Conservation (phyloP, 148 eudicot genomes). For the Rhododendron vialii region DNA sequence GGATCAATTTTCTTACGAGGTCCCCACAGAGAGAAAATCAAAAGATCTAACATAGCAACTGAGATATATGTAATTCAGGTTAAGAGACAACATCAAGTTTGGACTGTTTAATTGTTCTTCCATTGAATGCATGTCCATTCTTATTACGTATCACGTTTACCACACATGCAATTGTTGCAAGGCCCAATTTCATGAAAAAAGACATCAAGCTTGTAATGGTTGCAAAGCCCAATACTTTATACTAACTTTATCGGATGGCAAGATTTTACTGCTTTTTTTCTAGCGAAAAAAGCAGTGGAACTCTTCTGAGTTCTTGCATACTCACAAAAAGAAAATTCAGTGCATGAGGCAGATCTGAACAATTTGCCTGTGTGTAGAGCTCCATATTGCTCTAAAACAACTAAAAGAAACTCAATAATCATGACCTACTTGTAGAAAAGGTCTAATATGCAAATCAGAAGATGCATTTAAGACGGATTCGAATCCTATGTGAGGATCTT, state of each 20-base stretch:
- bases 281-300: background rate
- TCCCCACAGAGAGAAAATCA: background rate
- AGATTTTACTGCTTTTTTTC: background rate
- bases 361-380: background rate
- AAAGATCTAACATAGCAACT: background rate
- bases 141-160: background rate
- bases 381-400: background rate
- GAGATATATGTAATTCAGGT: background rate
- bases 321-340: background rate
- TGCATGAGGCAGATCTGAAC: background rate
- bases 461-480: background rate
- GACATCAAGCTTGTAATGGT: conserved; percentile 4
- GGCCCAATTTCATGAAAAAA: background rate
- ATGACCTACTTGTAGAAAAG: background rate
- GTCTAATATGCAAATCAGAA: background rate
- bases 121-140: background rate
- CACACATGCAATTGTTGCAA: background rate
- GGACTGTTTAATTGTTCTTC: background rate
- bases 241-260: background rate
- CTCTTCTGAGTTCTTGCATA: background rate
- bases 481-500: too few relatives aligned
- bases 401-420: background rate
- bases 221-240: background rate
- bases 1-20: background rate
- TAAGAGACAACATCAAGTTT: background rate